phyloP scores from a whole-genome alignment of 2,329 filamentous ascomycete species.

The Ophiosphaerella herpotricha region DNA sequence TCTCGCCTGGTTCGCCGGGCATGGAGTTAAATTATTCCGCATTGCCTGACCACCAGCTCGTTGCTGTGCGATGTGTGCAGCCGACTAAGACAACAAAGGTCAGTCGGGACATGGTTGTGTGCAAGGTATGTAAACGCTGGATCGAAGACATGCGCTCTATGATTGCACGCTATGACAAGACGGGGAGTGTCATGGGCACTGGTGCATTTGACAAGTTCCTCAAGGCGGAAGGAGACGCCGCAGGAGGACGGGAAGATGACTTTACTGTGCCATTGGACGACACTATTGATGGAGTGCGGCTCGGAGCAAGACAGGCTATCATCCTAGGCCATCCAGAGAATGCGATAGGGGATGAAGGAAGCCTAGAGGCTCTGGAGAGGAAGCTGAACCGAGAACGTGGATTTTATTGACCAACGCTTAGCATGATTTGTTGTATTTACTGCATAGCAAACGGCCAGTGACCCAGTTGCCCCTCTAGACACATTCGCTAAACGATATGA shows the following conservation, averaged over 20 bases:
- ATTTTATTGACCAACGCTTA: background rate
- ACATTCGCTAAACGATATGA: too few species aligned
- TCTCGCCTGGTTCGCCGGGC: slow-evolving; percentile 3
- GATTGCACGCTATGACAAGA: slow-evolving; percentile 37
- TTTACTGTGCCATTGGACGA: slow-evolving; percentile 27
- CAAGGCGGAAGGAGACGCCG: slow-evolving; percentile 26
- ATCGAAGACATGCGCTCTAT: slow-evolving; percentile 38
- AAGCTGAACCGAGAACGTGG: slow-evolving; percentile 4
- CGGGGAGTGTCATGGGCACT: slow-evolving; percentile 35
- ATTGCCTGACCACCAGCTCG: slow-evolving; percentile 34
- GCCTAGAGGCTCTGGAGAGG: slow-evolving; percentile 17
- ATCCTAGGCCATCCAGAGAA: slow-evolving; percentile 26
- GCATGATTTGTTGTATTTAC: too few species aligned
- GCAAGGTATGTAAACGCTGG: slow-evolving; percentile 33
- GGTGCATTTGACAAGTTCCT: slow-evolving; percentile 37
- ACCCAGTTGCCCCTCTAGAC: too few species aligned
- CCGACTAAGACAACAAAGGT: slow-evolving; percentile 26
- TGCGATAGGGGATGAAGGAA: slow-evolving; percentile 14
- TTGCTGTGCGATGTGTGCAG: slow-evolving; percentile 21
- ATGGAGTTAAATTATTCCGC: slow-evolving; percentile 22
- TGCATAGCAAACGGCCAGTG: too few species aligned
- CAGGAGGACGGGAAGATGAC: slow-evolving; percentile 20
- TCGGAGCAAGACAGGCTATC: slow-evolving; percentile 30
- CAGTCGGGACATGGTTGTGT: slow-evolving; percentile 33
- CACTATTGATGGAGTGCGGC: slow-evolving; percentile 8